Evolutionary conservation across 2,329 filamentous ascomycete species (phyloP), one percentile per base, ranked within the genome.

Genomic region (Aspergillus texensis): DNA sequence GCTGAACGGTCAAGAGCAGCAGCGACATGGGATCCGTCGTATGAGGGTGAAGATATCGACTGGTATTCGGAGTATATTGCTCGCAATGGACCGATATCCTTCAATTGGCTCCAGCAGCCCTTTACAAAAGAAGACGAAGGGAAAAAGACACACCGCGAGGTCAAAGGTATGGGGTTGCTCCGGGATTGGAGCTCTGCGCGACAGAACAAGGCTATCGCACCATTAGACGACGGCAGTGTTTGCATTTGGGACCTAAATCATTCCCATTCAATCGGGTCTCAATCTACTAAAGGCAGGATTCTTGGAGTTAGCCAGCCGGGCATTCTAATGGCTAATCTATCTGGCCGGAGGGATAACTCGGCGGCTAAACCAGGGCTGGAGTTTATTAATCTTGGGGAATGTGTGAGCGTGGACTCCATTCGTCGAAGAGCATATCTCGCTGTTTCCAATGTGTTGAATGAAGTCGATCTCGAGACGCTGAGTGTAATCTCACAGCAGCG

Each of bases 51-150:
- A 78, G 82, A 82, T 46, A 83, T 94, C 24, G 88, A 91, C 56
- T 97, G 93, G 90, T 97, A 96, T 75, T 86, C 91, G 61, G 94
- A 97, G 77, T 97, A 93, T 73, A 90, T 96, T 66, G 92, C 94
- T 59, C 86, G 94, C 39, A 85, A 94, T 77, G 93, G 88, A 0
- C 88, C 89, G 0, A 83, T 93, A n/a, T 84, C 84, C 16, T 82
- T 93, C 59, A 89, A 86, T 70, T 97, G 94, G 94, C 82, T 96
- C 48, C 85, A 93, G 72, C 83, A 86, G 60, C 88, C 90, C 6
- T 68, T 61, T 26, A 62, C 34, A 69, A 72, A 32, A 63, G 74
- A 78, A 58, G 81, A 77, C 54, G 81, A 71, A 16, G 65, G 65
- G 5, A 67, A 68, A 43, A 80, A 80, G 36, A 73, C 76, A 5